Evolutionary conservation across 495 filamentous ascomycete species (phyloP).

Genomic region (Penicillium pancosmium): DNA sequence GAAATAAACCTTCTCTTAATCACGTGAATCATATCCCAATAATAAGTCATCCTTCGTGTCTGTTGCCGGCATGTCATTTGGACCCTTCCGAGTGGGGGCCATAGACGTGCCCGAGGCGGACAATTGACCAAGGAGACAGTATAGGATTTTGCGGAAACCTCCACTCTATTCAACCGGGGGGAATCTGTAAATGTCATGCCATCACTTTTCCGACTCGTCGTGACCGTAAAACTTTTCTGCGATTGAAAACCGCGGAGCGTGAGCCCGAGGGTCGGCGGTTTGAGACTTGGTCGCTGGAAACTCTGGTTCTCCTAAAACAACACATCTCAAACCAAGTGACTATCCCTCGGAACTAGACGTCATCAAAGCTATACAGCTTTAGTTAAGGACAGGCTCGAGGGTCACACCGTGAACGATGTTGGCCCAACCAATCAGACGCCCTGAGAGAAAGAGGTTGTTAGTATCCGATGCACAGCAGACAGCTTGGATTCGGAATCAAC

Average conservation of each 20-base stretch:
- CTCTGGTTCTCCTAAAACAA: conserved; percentile 11
- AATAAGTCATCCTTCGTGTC: conserved; percentile 23
- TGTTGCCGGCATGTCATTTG: conserved; percentile 4
- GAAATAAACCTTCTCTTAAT: conserved; percentile 27
- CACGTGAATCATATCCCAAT: conserved; percentile 29
- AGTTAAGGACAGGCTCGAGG: conserved; percentile 55
- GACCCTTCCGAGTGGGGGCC: conserved; percentile 2
- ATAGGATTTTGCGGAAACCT: conserved; percentile 18
- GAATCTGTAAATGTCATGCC: conserved; percentile 37
- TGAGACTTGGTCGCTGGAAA: conserved; percentile 13
- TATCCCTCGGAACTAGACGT: conserved; percentile 20
- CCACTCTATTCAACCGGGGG: conserved; percentile 32
- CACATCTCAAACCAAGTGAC: conserved; percentile 9
- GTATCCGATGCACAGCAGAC: not conserved
- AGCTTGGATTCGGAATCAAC: not conserved
- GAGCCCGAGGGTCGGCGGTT: conserved; percentile 20
- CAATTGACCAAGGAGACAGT: conserved; percentile 18
- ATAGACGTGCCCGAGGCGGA: conserved; percentile 14
- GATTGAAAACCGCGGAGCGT: conserved; percentile 22
- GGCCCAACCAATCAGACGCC: conserved; percentile 97
- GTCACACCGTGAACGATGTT: conserved; percentile 72
- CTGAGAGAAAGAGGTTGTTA: conserved; percentile 53
- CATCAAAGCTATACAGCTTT: conserved; percentile 25
- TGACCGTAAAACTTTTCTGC: conserved; percentile 38
- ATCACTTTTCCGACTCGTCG: conserved; percentile 38